These are phyloP conservation scores for Naegleria lovaniensis DNA, from an alignment of 208 protist species.

Conservation along the genomic window DNA sequence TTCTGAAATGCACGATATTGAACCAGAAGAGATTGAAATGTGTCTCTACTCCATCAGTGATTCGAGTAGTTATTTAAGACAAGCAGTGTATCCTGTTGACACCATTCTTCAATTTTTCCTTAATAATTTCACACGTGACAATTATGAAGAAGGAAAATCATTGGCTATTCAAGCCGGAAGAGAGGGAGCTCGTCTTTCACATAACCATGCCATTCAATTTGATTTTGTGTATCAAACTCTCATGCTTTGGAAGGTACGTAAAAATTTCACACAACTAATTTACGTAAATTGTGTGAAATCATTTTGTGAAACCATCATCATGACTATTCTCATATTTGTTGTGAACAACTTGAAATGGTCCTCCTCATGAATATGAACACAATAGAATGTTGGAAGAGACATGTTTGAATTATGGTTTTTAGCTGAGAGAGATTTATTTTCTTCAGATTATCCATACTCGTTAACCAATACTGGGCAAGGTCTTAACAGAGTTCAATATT, in stretches of 20 bases:
- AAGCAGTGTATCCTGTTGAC: background rate
- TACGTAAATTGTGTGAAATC: slow-evolving; percentile 75
- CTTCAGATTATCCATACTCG: slow-evolving; percentile 55
- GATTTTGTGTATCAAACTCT: slow-evolving; percentile 89
- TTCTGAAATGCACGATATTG: slow-evolving; percentile 31
- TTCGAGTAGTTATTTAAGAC: slow-evolving; percentile 65
- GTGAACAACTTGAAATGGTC: too few species aligned
- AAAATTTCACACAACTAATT: too few species aligned
- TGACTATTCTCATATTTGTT: too few species aligned
- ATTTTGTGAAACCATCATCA: too few species aligned
- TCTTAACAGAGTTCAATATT: slow-evolving; percentile 81
- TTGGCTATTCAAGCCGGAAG: slow-evolving; percentile 68
- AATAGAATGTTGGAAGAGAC: slow-evolving; percentile 28
- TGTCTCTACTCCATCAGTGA: slow-evolving; percentile 76
- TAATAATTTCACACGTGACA: background rate
- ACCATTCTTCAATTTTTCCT: background rate
- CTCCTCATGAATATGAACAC: too few species aligned
- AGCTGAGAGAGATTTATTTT: slow-evolving; percentile 84
- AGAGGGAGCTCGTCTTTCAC: slow-evolving; percentile 79
- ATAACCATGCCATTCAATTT: slow-evolving; percentile 83
- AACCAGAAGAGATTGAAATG: slow-evolving; percentile 59
- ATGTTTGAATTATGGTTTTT: slow-evolving; percentile 72
- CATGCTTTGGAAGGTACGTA: slow-evolving; percentile 72
- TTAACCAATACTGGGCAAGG: slow-evolving; percentile 87
- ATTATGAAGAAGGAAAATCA: slow-evolving; percentile 43